These are phyloP conservation scores for sweet orange (Citrus sinensis) DNA, from an alignment of 345 rosid species.

Conservation along the genomic window DNA sequence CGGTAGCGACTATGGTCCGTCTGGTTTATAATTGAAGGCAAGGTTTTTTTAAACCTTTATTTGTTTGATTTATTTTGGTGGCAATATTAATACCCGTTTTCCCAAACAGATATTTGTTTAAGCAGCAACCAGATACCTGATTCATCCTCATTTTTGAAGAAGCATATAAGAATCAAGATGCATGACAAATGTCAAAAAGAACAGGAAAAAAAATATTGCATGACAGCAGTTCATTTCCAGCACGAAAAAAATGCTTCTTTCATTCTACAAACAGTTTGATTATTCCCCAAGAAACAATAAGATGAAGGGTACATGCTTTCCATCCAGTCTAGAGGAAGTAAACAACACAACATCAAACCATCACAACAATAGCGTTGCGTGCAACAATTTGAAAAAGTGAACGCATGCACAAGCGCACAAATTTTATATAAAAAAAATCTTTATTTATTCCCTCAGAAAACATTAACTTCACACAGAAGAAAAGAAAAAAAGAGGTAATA, in stretches of 20 bases:
- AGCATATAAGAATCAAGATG: background rate
- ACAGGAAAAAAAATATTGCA: background rate
- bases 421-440: no score
- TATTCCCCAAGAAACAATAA: no score
- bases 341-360: background rate
- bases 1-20: background rate
- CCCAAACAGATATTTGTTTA: background rate
- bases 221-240: background rate
- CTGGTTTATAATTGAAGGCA: background rate
- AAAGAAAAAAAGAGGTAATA: background rate
- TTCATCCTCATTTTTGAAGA: background rate
- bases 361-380: conserved; percentile 16
- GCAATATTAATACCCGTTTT: background rate
- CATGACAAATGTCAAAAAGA: no score
- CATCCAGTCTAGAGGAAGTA: background rate
- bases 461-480: background rate
- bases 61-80: background rate
- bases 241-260: background rate
- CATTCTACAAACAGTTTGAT: no score
- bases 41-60: background rate
- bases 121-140: background rate
- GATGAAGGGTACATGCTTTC: background rate
- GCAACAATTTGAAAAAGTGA: background rate
- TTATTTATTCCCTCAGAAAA: background rate
- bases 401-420: background rate